Percentiles rank a stretch among this genome's conserved stretches.
These are phyloP conservation scores for Colletotrichum sp. DNA, from an alignment of 2,329 filamentous ascomycete genomes.

Conservation along the genomic window DNA sequence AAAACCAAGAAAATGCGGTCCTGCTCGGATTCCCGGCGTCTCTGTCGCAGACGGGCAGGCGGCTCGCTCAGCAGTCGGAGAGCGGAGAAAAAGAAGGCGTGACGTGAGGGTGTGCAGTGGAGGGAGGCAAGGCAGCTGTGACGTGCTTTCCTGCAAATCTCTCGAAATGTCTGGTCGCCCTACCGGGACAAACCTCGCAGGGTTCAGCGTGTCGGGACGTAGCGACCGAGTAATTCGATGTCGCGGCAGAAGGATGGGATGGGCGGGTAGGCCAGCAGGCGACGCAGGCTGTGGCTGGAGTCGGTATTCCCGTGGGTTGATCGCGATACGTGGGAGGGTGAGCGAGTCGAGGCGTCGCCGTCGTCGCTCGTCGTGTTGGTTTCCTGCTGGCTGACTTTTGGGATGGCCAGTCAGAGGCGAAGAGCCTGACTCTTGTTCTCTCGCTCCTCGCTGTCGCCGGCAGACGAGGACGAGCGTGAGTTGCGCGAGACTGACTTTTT, in stretches of 20 bases:
- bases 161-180: conserved; percentile 9
- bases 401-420: background rate
- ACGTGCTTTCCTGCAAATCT: conserved; percentile 18
- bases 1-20: background rate
- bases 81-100: background rate
- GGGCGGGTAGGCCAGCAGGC: background rate
- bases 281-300: background rate
- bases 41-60: background rate
- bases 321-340: background rate
- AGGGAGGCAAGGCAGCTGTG: background rate
- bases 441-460: background rate
- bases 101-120: background rate
- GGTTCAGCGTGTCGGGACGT: background rate
- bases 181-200: conserved; percentile 15
- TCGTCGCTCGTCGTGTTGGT: background rate
- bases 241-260: background rate
- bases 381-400: background rate
- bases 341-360: conserved; percentile 5
- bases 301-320: background rate
- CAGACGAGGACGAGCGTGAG: background rate
- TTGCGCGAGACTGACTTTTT: background rate
- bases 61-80: conserved; percentile 2
- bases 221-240: conserved; percentile 13
- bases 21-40: background rate
- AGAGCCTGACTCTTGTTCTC: background rate